Evolutionary conservation across 2,329 filamentous ascomycete genomes (phyloP).

Genomic region (Raffaelea albimanens): DNA sequence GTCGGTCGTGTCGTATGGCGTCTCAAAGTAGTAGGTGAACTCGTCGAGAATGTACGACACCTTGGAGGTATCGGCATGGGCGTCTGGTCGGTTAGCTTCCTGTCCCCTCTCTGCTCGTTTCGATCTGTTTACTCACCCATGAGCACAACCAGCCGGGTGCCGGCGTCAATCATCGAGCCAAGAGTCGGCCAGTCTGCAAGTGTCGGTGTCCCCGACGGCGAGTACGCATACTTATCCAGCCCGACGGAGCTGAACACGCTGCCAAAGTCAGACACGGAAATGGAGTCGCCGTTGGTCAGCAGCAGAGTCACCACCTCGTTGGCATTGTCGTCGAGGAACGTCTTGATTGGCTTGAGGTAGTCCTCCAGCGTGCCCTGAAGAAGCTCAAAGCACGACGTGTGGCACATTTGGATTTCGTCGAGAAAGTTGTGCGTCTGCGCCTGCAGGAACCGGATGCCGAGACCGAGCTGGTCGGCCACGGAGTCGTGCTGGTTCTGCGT

Average conservation of each 20-base stretch:
- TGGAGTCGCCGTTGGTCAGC: constrained; percentile 51
- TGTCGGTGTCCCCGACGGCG: constrained; percentile 30
- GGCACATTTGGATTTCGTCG: constrained; percentile 49
- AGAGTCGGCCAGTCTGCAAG: constrained; percentile 60
- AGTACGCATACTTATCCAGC: constrained; percentile 48
- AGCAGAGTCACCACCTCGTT: constrained; percentile 55
- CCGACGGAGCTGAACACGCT: constrained; percentile 44
- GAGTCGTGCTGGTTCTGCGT: constrained; percentile 52
- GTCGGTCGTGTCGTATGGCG: constrained; percentile 54
- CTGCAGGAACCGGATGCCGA: constrained; percentile 56
- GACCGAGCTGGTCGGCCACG: constrained; percentile 46
- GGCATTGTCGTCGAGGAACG: constrained; percentile 48
- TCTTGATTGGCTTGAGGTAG: constrained; percentile 48
- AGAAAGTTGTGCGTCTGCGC: constrained; percentile 50
- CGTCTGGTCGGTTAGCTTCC: constrained; percentile 40
- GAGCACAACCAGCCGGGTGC: constrained; percentile 60
- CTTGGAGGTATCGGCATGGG: constrained; percentile 34
- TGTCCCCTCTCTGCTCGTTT: neutral
- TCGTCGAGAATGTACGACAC: constrained; percentile 57
- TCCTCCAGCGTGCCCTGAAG: constrained; percentile 46
- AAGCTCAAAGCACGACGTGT: constrained; percentile 51
- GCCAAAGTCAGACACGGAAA: constrained; percentile 45
- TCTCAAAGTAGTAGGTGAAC: constrained; percentile 63
- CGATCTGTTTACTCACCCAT: constrained; percentile 41
- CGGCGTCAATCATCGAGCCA: constrained; percentile 50